phyloP scores from a whole-genome alignment of 345 rosid genomes.

The Camelina sativa region DNA sequence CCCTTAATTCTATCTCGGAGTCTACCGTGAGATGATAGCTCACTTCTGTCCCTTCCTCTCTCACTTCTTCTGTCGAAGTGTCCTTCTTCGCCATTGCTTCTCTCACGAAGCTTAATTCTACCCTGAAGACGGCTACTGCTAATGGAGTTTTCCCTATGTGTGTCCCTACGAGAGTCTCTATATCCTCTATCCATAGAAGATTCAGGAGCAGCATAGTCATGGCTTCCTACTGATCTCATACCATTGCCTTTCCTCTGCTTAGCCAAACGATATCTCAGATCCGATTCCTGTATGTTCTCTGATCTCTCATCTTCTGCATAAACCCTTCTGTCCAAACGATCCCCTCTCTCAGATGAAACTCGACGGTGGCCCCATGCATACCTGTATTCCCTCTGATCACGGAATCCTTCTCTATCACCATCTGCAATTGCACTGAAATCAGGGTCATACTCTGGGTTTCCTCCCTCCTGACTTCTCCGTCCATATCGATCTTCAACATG shows the following conservation, averaged over 20 bases:
- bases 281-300: conserved; percentile 56
- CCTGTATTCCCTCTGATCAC: conserved; percentile 54
- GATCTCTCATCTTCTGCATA: conserved; percentile 55
- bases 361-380: conserved; percentile 62
- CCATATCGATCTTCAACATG: conserved; percentile 75
- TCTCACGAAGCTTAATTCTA: conserved; percentile 77
- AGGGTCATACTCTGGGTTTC: conserved; percentile 68
- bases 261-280: conserved; percentile 71
- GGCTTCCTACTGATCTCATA: conserved; percentile 65
- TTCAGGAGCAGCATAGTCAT: too few species aligned
- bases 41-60: conserved; percentile 56
- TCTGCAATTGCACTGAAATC: conserved; percentile 55
- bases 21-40: conserved; percentile 61
- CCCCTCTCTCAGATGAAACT: conserved; percentile 60
- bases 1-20: conserved; percentile 68
- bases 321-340: conserved; percentile 58
- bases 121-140: conserved; percentile 72
- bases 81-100: conserved; percentile 48
- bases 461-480: conserved; percentile 60
- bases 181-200: too few species aligned
- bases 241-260: conserved; percentile 71
- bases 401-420: conserved; percentile 53
- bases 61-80: conserved; percentile 57
- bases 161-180: too few species aligned
- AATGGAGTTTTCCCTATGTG: conserved; percentile 41